Conservation (phyloP, 2,329 filamentous ascomycete species). For the Sporothrix phasma region DNA sequence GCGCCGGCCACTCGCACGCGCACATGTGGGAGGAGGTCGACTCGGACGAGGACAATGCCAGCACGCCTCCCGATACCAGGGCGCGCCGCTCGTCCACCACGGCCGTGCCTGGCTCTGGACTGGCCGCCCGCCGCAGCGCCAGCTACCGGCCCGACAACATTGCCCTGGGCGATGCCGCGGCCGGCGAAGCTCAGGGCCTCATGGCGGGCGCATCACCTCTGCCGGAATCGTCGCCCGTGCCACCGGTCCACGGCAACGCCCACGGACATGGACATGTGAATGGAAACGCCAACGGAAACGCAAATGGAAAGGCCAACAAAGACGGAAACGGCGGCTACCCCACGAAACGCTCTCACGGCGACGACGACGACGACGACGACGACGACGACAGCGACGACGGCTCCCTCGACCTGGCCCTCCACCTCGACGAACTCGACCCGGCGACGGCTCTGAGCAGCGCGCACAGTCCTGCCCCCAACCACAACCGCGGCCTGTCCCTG, state of each 20-base stretch:
- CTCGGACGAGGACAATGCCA: constrained; percentile 25
- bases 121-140: constrained; percentile 31
- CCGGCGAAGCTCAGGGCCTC: constrained; percentile 36
- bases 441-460: constrained; percentile 16
- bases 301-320: background rate
- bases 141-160: constrained; percentile 39
- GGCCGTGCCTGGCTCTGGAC: constrained; percentile 25
- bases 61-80: background rate
- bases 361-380: constrained; percentile 24
- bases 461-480: constrained; percentile 8
- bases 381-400: constrained; percentile 40
- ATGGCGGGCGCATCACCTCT: constrained; percentile 50
- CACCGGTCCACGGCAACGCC: constrained; percentile 19
- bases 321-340: too few species aligned
- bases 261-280: background rate
- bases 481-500: background rate
- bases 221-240: constrained; percentile 41
- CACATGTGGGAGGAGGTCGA: constrained; percentile 44
- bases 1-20: constrained; percentile 51
- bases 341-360: background rate
- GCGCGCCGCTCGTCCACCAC: background rate
- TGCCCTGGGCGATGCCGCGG: constrained; percentile 41
- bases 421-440: constrained; percentile 49
- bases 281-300: background rate
- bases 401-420: constrained; percentile 42